A percentile compares a stretch with the other conserved stretches of the same genome.
These are phyloP conservation scores for Penicillium verrucosum DNA, from an alignment of 2,329 filamentous ascomycete genomes.

Conservation along the genomic window DNA sequence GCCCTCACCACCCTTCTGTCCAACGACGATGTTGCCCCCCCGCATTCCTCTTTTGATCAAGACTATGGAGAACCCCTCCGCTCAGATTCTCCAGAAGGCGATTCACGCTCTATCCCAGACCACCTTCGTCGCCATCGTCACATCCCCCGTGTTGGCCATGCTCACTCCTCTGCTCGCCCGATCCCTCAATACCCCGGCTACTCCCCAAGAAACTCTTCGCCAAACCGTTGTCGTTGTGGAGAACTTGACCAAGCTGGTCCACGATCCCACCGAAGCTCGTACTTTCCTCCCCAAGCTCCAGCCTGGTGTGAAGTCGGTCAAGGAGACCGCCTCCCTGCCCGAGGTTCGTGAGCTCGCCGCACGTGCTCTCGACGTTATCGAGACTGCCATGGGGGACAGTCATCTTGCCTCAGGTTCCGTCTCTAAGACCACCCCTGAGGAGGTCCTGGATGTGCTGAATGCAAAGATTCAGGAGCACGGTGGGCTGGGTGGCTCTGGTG, in stretches of 20 bases:
- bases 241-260: conserved; percentile 96
- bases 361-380: conserved; percentile 78
- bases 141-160: conserved; percentile 88
- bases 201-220: conserved; percentile 87
- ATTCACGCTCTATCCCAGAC: conserved; percentile 96
- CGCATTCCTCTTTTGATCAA: conserved; percentile 89
- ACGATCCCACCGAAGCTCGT: conserved; percentile 89
- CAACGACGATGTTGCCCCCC: conserved; percentile 94
- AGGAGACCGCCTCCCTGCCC: conserved; percentile 82
- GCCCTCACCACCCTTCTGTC: conserved; percentile 84
- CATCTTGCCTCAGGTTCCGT: conserved; percentile 55
- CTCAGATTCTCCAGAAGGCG: conserved; percentile 85
- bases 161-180: conserved; percentile 93
- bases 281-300: conserved; percentile 92
- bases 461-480: conserved; percentile 69
- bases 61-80: conserved; percentile 90
- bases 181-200: conserved; percentile 85
- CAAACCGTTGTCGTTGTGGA: conserved; percentile 96
- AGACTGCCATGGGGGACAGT: conserved; percentile 81
- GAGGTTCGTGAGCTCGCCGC: conserved; percentile 90
- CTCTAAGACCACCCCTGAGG: conserved; percentile 63
- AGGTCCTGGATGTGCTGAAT: conserved; percentile 72
- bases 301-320: conserved; percentile 87
- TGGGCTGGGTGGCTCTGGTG: conserved; percentile 62
- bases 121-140: conserved; percentile 96